Base-by-base conservation (phyloP, 202 grass and related monocot species). In the Saccharum hybrid region DNA sequence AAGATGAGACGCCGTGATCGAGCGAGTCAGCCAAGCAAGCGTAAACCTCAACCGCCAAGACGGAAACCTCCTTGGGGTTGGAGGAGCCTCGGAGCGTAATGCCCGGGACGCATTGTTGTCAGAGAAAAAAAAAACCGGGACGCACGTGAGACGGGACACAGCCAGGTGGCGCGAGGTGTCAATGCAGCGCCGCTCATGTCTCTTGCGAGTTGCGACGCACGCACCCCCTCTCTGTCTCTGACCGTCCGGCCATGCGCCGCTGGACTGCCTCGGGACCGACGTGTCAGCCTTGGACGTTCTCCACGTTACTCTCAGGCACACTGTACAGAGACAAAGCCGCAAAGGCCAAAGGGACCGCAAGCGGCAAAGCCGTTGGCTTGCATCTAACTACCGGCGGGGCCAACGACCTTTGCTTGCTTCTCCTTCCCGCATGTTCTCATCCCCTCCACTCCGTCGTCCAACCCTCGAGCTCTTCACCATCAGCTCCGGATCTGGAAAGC, bases 321-420 rank as follows among this genome's bases (percentile, higher is more conserved):
- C 22, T 4, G 22, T 15, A n/a, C 3, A 10, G 40, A 1, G 14
- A 0, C 1, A 7, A 40, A 0, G 41, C 30, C 11, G 30, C 59
- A 73, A 67, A 34, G 13, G 11, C 62, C 62, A 34, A 3, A 19
- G 65, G 72, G 72, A 66, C 66, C 45, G 66, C 68, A 43, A 81
- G 79, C 66, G 70, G 45, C 78, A 66, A 51, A 51, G 74, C 60
- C 46, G 78, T 89, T 82, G 88, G 73, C 65, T 54, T 54, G 66
- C 73, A 39, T 86, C 83, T 64, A 90, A 79, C 80, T 10, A 86
- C 78, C 68, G 74, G 41, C 34, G 8, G 79, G 51, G 62, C 79
- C 88, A 87, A 87, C 75, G 63, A 81, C 54, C 88, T 66, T 72
- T 11, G 57, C 19, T 89, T 72, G 42, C 72, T 75, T 83, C 78